Conservation (phyloP, 257 asterid species). For the Solanum lycopersicoides region DNA sequence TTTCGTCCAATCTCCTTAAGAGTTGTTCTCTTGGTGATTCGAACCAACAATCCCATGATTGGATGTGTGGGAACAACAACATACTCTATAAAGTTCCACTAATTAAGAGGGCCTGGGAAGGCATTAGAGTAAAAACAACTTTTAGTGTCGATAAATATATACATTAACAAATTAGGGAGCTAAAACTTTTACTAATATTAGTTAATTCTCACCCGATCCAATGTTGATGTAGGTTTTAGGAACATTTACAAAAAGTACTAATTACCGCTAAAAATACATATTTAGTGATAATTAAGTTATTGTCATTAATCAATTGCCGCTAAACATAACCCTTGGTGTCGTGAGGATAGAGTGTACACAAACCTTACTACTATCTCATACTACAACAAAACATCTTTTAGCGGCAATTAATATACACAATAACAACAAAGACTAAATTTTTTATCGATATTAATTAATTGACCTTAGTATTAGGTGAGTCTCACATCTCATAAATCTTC, state of each 20-base stretch:
- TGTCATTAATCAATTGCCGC: fast-evolving
- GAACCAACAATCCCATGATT: background rate
- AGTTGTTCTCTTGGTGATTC: background rate
- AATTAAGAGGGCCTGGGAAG: background rate
- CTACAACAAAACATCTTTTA: background rate
- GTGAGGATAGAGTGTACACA: background rate
- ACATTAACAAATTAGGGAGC: background rate
- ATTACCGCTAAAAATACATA: background rate
- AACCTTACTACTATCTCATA: fast-evolving
- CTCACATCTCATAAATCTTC: background rate
- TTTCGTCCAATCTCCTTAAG: background rate
- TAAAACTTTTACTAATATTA: too few species aligned
- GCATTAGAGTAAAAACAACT: background rate
- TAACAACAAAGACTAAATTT: fast-evolving
- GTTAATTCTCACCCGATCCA: background rate
- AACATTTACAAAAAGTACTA: background rate
- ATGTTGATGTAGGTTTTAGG: fast-evolving
- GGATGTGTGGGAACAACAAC: background rate
- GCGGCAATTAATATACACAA: background rate
- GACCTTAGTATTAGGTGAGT: background rate
- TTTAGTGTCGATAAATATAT: too few species aligned
- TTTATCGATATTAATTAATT: too few species aligned
- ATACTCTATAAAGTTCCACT: background rate
- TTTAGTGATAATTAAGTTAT: too few species aligned
- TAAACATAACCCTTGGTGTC: background rate